These are phyloP conservation scores for Fragaria vesca DNA, from an alignment of 306 rosid species.

Conservation along the genomic window DNA sequence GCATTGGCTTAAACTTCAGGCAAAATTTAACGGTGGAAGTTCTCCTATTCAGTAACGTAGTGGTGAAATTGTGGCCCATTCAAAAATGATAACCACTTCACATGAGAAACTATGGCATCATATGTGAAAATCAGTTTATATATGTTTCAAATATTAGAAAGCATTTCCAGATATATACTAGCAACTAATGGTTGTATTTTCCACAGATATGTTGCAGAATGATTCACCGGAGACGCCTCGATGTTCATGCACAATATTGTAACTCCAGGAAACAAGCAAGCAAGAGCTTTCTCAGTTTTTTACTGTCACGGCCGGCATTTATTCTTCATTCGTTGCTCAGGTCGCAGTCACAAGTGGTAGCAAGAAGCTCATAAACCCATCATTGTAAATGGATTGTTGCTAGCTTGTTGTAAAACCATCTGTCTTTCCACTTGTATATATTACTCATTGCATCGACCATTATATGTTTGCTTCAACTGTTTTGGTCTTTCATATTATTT, in stretches of 20 bases:
- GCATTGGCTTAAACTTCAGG: no score
- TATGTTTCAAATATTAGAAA: not conserved
- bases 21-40: no score
- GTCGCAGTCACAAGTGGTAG: slow-evolving; percentile 5
- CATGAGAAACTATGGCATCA: no score
- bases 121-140: not conserved
- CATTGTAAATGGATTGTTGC: no score
- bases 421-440: no score
- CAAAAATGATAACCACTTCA: no score
- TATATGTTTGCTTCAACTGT: no score
- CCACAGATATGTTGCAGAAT: slow-evolving; percentile 30
- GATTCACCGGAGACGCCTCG: slow-evolving; percentile 28
- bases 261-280: slow-evolving; percentile 14
- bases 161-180: not conserved
- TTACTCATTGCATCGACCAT: no score
- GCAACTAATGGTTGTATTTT: slow-evolving; percentile 3
- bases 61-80: no score
- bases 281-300: not conserved
- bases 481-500: no score
- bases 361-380: slow-evolving; percentile 19
- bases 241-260: slow-evolving; percentile 43
- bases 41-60: no score
- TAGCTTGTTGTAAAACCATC: no score
- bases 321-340: not conserved
- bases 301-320: not conserved